Base-by-base conservation (phyloP, 2,329 filamentous ascomycete genomes). In the Penicillium sp. region DNA sequence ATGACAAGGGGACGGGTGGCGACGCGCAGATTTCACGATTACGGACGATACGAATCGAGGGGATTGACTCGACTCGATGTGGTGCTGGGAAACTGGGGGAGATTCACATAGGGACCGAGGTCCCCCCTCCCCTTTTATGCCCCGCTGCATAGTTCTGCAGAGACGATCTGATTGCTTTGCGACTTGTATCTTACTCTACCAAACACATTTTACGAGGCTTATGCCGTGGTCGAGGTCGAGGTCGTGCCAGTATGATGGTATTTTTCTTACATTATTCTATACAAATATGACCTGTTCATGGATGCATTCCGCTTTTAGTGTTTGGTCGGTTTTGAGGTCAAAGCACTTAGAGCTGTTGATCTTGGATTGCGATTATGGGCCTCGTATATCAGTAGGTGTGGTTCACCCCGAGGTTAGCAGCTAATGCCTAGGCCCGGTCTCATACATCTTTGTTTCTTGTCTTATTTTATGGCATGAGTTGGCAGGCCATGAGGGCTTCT, bases 141-240 rank as follows among this genome's bases (percentile, higher is more conserved):
- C 57, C 44, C 53, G 56, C 59, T 63, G 61, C 61, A 57, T 58
- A 43, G 54, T 50, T 61, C 57, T 61, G 51, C 64, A 63, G 61
- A 62, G 60, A 67, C 63, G 66, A 65, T 59, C 61, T 64, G 62
- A 62, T 68, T 64, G 62, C 63, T 62, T 62, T 58, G 61, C 67
- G 63, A 61, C 61, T 67, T 71, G 67, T 68, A 69, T 70, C 64
- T 65, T 70, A 65, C 64, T 61, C 61, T 68, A 54, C 56, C 60
- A 62, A 67, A 69, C 62, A 58, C 65, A 68, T 69, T 67, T 63
- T 61, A 64, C 57, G 61, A 44, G 37, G 63, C 58, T 56, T 60
- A 59, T 61, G 52, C 60, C 55, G 54, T 63, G 58, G 33, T 50
- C 12, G 37, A 26, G 47, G 26, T 51, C 9, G 35, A 51, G 51